Evolutionary conservation across 768 basidiomycete genomes (phyloP).

Genomic region (Symmetrospora coprosmae): DNA sequence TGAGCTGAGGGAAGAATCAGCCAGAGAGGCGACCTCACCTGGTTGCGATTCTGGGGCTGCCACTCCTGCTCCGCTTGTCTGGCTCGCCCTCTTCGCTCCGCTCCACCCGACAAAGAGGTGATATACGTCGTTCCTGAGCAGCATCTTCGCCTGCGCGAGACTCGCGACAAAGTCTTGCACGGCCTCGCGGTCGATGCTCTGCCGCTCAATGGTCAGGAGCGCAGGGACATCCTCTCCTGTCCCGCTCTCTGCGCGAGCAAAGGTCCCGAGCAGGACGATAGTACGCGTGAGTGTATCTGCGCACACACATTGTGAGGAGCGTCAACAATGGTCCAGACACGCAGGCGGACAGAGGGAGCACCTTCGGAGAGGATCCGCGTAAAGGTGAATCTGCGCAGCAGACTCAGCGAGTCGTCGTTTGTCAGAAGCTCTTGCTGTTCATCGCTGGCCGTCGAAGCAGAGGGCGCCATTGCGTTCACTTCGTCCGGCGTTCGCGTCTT

Average conservation of each 20-base stretch:
- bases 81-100: constrained; percentile 55
- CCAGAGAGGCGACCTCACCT: no score
- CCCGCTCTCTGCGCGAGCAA: constrained; percentile 36
- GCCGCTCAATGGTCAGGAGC: constrained; percentile 66
- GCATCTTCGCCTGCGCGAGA: constrained; percentile 30
- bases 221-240: constrained; percentile 40
- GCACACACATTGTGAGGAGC: not conserved
- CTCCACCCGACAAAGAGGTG: constrained; percentile 43
- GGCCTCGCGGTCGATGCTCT: constrained; percentile 45
- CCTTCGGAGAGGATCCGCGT: constrained; percentile 45
- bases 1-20: no score
- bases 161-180: constrained; percentile 35
- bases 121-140: constrained; percentile 28
- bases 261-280: constrained; percentile 54
- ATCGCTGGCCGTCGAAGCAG: no score
- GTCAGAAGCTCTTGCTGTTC: no score
- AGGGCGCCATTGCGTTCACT: no score
- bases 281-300: constrained; percentile 51
- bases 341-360: constrained; percentile 15
- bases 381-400: constrained; percentile 17
- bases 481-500: no score
- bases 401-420: not conserved
- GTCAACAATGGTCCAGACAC: not conserved
- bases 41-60: no score
- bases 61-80: no score